Evolutionary conservation across 1,284 basidiomycete species (phyloP), one percentile per base, ranked within the genome.

Genomic region (Moesziomyces sp.): DNA sequence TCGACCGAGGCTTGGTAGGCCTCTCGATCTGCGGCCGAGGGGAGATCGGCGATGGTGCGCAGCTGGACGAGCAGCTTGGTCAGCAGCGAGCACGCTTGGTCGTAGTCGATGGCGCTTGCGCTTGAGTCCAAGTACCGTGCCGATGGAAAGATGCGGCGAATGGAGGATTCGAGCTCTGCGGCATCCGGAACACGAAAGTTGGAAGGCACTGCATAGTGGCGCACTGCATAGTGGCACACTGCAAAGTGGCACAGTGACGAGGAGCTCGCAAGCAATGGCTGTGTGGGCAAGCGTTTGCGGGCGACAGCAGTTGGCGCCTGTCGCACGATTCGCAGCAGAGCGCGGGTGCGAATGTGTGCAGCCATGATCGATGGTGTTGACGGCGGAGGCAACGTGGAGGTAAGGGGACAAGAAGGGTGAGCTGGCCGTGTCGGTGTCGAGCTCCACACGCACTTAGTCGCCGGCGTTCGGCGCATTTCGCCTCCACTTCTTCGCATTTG

Each of bases 1-100:
- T 75, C 68, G 23, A 71, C 57, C 3, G 53, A 53, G 28, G 47
- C 21, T 33, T 71, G 73, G n/a, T 63, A 62, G 1, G 59, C 44
- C 45, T 67, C 43, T 8, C 63, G 62, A n/a, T 70, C 73, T 0
- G 49, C 53, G 2, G 42, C 44, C 0, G 59, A 40, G 3, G 56
- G 7, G 14, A 75, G 46, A 28, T 75, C 67, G 6, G 73, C 57
- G 2, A 45, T 58, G 26, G 67, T 58, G 21, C 73, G 58, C 0
- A 75, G 73, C 54, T 75, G 73, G 16, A 74, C 52, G 28, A 74
- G 45, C 24, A 68, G n/a, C 35, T 58, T 69, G n/a, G 61, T 47
- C 18, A 68, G 30, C 18, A 74, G 46, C 1, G 46, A 50, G 44
- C 61, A 52, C 19, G 65, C 70, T 28, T 64, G 60, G 5, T 50